Evolutionary conservation across 345 rosid genomes (phyloP).

Genomic region (Boechera divaricarpa): DNA sequence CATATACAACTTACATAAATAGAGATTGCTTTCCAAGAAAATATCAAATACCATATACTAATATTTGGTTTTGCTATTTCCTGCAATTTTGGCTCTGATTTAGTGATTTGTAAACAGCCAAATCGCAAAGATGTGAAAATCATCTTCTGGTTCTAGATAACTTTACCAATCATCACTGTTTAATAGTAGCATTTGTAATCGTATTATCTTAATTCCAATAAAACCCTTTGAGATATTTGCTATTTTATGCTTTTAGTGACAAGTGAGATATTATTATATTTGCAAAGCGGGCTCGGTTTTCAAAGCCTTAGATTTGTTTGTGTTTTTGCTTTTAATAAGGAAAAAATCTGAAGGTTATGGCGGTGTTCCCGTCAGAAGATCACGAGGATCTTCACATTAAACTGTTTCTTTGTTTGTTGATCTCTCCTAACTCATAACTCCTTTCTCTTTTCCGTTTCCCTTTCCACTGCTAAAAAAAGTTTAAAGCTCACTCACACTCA

Average conservation of each 20-base stretch:
- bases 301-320: slow-evolving; percentile 8
- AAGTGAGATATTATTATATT: not conserved
- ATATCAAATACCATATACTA: not conserved
- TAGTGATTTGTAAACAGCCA: not conserved
- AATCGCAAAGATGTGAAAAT: not conserved
- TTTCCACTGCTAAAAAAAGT: not conserved
- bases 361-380: slow-evolving; percentile 30
- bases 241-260: not conserved
- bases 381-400: slow-evolving; percentile 33
- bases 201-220: not conserved
- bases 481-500: slow-evolving; percentile 19
- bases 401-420: not conserved
- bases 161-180: not conserved
- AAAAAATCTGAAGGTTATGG: not conserved
- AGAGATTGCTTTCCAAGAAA: not conserved
- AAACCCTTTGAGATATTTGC: not conserved
- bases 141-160: not conserved
- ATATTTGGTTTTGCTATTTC: not conserved
- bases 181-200: too few relatives aligned
- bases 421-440: not conserved
- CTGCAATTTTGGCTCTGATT: not conserved
- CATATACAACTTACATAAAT: not conserved
- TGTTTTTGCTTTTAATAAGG: not conserved
- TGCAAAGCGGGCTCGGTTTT: slow-evolving; percentile 8
- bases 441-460: slow-evolving; percentile 9